Base-by-base conservation (phyloP, 2,329 filamentous ascomycete genomes). In the Diaporthe capsici region DNA sequence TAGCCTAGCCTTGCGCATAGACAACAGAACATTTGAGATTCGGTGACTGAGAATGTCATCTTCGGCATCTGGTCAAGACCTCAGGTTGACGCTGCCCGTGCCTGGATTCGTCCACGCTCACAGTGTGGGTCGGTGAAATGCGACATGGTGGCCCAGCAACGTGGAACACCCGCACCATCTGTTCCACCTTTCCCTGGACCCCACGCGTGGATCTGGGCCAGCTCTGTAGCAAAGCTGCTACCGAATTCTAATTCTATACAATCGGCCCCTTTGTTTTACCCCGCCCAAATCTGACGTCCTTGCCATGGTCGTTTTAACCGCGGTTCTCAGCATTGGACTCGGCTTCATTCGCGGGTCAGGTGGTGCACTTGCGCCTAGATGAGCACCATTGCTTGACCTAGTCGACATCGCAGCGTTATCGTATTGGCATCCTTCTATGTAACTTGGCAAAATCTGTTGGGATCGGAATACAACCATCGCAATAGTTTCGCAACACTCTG, bases 121-220 rank as follows among this genome's bases (percentile, higher is more conserved):
- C 61, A 70, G 61, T 72, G 65, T 63, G 75, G 70, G 61, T 72
- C 68, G 17, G 10, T 28, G 15, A 44, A 63, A 51, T 22, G 42
- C 44, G 47, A 42, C 39, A 37, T n/a, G 51, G 49, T 72, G 60
- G 61, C 55, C 60, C 75, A 72, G 58, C 65, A 75, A 71, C 68
- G 61, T 75, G 75, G 73, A 70, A 72, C 68, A 67, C 47, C 65
- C 51, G 60, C 51, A 42, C 37, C 71, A 55, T 51, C 25, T 57
- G 72, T 76, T 70, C 75, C 75, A 76, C 72, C 72, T 57, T 53
- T 72, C 61, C 31, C 44, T 49, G 49, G 47, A 55, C 57, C 61
- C 65, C 61, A 61, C 47, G 34, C 71, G 37, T 39, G 55, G 47
- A 39, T 42, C 60, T 71, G 28, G 57, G 10, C 37, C 49, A 53